Percentiles rank a stretch among this genome's conserved stretches.
Evolutionary conservation across 768 basidiomycete species (phyloP).

Genomic region (Agaricus blazei): DNA sequence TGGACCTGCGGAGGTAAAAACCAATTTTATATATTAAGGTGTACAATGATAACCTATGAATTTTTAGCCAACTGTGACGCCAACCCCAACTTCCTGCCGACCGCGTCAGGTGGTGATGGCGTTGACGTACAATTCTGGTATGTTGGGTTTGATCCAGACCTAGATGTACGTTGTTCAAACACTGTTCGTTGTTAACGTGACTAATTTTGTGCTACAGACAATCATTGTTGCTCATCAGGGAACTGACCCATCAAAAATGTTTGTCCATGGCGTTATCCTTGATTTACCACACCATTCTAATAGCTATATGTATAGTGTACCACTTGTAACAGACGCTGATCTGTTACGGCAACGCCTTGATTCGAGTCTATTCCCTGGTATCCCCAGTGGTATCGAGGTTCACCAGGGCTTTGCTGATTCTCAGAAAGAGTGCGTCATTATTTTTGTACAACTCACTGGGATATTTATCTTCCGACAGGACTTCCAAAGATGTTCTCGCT

Average conservation of each 20-base stretch:
- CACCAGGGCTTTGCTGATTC: conserved; percentile 51
- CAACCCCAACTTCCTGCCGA: conserved; percentile 40
- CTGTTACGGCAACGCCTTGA: conserved; percentile 35
- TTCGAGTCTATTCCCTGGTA: conserved; percentile 48
- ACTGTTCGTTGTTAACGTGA: background rate
- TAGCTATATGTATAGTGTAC: conserved; percentile 24
- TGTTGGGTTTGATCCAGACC: conserved; percentile 34
- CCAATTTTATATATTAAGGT: conserved; percentile 25
- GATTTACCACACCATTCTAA: background rate
- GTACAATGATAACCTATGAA: background rate
- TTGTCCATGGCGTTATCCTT: background rate
- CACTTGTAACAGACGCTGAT: conserved; percentile 46
- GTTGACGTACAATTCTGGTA: conserved; percentile 38
- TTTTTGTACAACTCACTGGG: background rate
- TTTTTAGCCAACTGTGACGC: conserved; percentile 37
- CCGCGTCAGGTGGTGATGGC: conserved; percentile 48
- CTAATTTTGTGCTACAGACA: conserved; percentile 14
- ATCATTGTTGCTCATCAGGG: conserved; percentile 33
- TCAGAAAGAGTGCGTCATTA: conserved; percentile 30
- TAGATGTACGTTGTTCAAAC: conserved; percentile 16
- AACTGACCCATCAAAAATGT: conserved; percentile 14
- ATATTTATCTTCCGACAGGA: conserved; percentile 14
- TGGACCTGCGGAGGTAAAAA: conserved; percentile 45
- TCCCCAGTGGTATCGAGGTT: conserved; percentile 36
- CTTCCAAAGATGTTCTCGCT: conserved; percentile 33